Evolutionary conservation across 2,329 filamentous ascomycete species (phyloP), one percentile per base, ranked within the genome.

Genomic region (Monosporascus ibericus): DNA sequence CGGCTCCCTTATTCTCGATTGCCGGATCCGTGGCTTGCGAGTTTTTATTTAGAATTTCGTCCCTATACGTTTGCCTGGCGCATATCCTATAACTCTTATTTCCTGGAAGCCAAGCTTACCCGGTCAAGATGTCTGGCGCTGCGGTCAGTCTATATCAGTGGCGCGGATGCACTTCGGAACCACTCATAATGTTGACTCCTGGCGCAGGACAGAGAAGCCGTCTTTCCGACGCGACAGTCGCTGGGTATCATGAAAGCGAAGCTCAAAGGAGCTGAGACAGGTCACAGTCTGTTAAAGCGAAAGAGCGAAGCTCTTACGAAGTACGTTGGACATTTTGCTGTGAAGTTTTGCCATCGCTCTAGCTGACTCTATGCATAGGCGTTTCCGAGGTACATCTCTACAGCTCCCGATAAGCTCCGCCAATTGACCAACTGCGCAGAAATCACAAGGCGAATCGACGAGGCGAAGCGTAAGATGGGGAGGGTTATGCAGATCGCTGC

Each of bases 401-500:
- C 47, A 22, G 30, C 17, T 42, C 14, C 39, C 11, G 18, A 24
- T 9, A 42, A 36, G 42, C 7, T 8, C 11, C 38, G 8, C 34
- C 20, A 30, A 39, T 57, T 52, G 25, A 51, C 49, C 40, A 50
- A 18, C 49, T 22, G 22, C 20, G 60, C 69, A 90, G 94, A 99
- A 66, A 99, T 99, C 66, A 96, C 94, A 48, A 85, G 86, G 70
- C 88, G 94, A 67, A 99, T 99, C 72, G 92, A 99, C 75, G 94
- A 99, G 72, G 94, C 94, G 42, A 99, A 99, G 75, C 88, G 92
- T 64, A 99, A 99, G 78, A 99, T 99, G 92, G 94, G 94, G 53
- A 84, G 92, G 36, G 94, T 99, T 38, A 99, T 99, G 94, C 92
- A 97, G 72, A 95, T 99, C 66, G 94, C 94, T 40, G 92, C 94